These are phyloP conservation scores for Linderniella brevidens DNA, from an alignment of 257 asterid genomes.

Conservation along the genomic window DNA sequence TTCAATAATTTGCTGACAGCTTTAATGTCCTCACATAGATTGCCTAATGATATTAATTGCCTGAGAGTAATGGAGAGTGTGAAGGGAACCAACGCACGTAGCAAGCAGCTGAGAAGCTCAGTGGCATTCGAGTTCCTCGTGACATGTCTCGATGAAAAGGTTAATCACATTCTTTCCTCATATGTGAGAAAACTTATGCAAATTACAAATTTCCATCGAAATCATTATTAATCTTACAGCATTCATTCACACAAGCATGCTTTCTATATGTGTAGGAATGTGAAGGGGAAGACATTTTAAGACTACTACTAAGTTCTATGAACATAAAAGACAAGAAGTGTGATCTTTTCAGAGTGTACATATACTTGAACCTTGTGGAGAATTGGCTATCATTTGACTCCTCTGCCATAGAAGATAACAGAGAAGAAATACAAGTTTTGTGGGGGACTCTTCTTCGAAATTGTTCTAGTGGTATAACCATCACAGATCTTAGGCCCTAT, in stretches of 20 bases:
- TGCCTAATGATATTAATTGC: slow-evolving; percentile 58
- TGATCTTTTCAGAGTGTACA: slow-evolving; percentile 55
- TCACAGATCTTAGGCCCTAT: slow-evolving; percentile 69
- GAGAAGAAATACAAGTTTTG: slow-evolving; percentile 25
- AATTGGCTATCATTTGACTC: slow-evolving; percentile 54
- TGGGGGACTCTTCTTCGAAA: slow-evolving; percentile 61
- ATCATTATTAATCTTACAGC: too few species aligned
- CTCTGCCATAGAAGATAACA: slow-evolving; percentile 23
- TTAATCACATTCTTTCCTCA: slow-evolving; percentile 4
- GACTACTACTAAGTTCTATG: slow-evolving; percentile 32
- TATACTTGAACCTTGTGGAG: slow-evolving; percentile 51
- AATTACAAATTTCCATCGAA: too few species aligned
- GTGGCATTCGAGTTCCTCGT: slow-evolving; percentile 61
- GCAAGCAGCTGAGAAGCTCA: slow-evolving; percentile 64
- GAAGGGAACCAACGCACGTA: slow-evolving; percentile 35
- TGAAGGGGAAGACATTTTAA: slow-evolving; percentile 42
- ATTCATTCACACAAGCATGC: not conserved
- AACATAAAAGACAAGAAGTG: slow-evolving; percentile 62
- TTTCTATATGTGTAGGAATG: slow-evolving; percentile 29
- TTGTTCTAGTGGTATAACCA: slow-evolving; percentile 55
- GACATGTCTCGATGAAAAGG: slow-evolving; percentile 43
- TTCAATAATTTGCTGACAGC: slow-evolving; percentile 5
- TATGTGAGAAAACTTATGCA: not conserved
- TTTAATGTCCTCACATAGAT: slow-evolving; percentile 26
- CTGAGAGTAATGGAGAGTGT: slow-evolving; percentile 67